A percentile compares a stretch with the other conserved stretches of the same genome.
Evolutionary conservation across 2,329 filamentous ascomycete species (phyloP).

Genomic region (Ambrosiella xylebori): DNA sequence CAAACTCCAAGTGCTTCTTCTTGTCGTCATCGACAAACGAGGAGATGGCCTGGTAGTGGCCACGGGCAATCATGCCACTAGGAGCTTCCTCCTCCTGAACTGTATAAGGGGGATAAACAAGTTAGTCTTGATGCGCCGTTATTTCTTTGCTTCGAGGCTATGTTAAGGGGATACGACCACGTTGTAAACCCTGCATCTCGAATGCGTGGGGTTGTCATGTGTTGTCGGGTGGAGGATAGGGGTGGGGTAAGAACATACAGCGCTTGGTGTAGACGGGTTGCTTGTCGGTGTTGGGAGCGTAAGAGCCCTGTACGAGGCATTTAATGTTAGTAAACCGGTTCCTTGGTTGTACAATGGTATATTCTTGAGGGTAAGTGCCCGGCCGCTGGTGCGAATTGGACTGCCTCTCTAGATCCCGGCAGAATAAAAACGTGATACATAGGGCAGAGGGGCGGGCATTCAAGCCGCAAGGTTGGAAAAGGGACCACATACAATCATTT

Average conservation of each 20-base stretch:
- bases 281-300: slow-evolving; percentile 79
- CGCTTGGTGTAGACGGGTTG: slow-evolving; percentile 76
- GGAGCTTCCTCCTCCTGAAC: slow-evolving; percentile 87
- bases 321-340: not conserved
- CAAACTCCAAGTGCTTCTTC: slow-evolving; percentile 74
- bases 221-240: not conserved
- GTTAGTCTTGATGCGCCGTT: not conserved
- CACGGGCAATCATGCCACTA: slow-evolving; percentile 73
- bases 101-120: slow-evolving; percentile 21
- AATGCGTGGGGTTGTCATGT: not conserved
- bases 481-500: slow-evolving; percentile 69
- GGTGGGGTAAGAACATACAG: slow-evolving; percentile 43
- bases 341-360: not conserved
- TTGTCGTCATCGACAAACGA: slow-evolving; percentile 94
- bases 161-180: not conserved
- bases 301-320: slow-evolving; percentile 50
- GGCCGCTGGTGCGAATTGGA: too few species aligned
- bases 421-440: too few species aligned
- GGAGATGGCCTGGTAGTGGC: slow-evolving; percentile 75
- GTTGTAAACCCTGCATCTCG: not conserved
- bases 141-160: not conserved
- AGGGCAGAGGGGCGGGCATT: too few species aligned
- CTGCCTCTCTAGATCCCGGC: too few species aligned
- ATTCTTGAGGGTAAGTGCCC: not conserved
- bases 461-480: not conserved